A percentile compares a stretch with the other conserved stretches of the same genome.
Evolutionary conservation across 2,329 filamentous ascomycete species (phyloP).

Genomic region (Fusarium neocosmosporiellum): DNA sequence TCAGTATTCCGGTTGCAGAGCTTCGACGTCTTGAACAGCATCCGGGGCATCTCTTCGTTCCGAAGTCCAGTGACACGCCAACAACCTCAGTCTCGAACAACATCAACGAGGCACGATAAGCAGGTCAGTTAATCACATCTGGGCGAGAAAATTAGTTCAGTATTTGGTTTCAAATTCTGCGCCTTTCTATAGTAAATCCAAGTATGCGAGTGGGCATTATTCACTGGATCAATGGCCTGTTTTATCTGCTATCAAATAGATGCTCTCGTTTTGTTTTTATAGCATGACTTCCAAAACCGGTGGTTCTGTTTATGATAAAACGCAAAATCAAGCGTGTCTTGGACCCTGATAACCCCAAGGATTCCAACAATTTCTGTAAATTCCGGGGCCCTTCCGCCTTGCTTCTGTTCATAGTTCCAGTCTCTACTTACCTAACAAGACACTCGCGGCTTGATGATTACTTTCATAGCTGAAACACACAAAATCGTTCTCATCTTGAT

Average conservation of each 20-base stretch:
- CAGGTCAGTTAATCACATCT: not conserved
- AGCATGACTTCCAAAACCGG: not conserved
- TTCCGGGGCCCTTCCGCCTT: not conserved
- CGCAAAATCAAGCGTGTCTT: not conserved
- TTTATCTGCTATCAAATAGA: not conserved
- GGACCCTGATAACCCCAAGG: not conserved
- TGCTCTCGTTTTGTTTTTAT: not conserved
- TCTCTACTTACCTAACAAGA: too few relatives aligned
- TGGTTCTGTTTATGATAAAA: not conserved
- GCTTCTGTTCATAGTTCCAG: not conserved
- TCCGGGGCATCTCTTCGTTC: not conserved
- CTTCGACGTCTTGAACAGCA: too few relatives aligned
- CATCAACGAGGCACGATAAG: not conserved
- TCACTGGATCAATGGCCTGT: not conserved
- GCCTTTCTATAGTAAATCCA: not conserved
- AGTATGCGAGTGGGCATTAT: not conserved
- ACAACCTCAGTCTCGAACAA: not conserved
- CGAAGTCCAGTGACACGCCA: not conserved
- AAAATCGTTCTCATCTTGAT: not conserved
- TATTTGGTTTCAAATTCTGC: not conserved
- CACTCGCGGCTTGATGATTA: not conserved
- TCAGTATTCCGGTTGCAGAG: not conserved
- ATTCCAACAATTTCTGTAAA: not conserved
- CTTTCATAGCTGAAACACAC: not conserved
- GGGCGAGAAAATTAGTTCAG: not conserved